These are phyloP conservation scores for Dactylellina drechsleri DNA, from an alignment of 2,329 filamentous ascomycete genomes.

Conservation along the genomic window DNA sequence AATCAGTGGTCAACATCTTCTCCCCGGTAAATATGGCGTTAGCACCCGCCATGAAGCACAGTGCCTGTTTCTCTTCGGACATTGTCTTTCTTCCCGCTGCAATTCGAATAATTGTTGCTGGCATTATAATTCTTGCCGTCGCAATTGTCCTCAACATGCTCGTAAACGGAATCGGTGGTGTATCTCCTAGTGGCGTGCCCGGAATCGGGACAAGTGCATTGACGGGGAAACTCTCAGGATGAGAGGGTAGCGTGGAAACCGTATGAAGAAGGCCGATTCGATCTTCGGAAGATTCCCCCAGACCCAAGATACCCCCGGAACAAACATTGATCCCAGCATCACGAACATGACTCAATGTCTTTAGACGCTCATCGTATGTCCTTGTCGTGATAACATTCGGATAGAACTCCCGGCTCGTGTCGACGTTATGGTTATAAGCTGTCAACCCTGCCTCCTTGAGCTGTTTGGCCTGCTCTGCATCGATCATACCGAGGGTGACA, in stretches of 20 bases:
- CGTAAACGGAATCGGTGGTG: constrained; percentile 77
- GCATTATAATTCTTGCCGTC: constrained; percentile 83
- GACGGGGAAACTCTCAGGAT: constrained; percentile 91
- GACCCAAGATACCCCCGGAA: constrained; percentile 85
- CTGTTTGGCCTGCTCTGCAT: constrained; percentile 80
- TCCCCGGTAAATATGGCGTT: constrained; percentile 96
- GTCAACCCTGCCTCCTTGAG: constrained; percentile 85
- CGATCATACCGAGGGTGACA: constrained; percentile 94
- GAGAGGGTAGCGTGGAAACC: constrained; percentile 79
- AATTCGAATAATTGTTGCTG: constrained; percentile 83
- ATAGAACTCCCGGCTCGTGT: constrained; percentile 89
- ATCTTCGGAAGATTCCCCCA: constrained; percentile 81
- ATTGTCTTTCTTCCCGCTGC: constrained; percentile 86
- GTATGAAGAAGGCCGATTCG: constrained; percentile 86
- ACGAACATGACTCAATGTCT: constrained; percentile 81
- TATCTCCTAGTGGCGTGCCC: constrained; percentile 83
- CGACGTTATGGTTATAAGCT: constrained; percentile 94
- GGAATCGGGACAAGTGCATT: constrained; percentile 92
- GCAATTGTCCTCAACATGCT: constrained; percentile 84
- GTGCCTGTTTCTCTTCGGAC: constrained; percentile 85
- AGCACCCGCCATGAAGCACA: constrained; percentile 89
- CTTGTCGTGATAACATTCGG: constrained; percentile 85
- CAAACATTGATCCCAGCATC: constrained; percentile 90
- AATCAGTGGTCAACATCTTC: constrained; percentile 94
- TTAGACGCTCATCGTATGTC: constrained; percentile 84